Evolutionary conservation across 140 eudicot species (phyloP).

Genomic region (Erigeron philadelphicus): DNA sequence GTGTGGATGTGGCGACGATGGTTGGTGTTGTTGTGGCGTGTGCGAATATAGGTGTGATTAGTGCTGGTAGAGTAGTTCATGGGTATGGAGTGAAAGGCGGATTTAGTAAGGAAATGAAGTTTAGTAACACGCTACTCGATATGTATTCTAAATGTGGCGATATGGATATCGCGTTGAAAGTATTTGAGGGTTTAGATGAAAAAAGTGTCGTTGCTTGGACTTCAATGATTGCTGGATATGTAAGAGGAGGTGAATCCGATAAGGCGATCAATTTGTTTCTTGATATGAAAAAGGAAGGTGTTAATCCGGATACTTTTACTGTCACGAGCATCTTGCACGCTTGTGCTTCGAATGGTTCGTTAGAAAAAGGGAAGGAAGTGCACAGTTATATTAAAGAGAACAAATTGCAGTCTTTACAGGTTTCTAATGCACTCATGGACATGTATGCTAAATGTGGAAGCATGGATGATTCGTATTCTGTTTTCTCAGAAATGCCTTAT

Average conservation of each 20-base stretch:
- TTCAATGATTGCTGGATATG: slow-evolving; percentile 50
- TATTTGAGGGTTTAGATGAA: slow-evolving; percentile 44
- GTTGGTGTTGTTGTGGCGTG: slow-evolving; percentile 49
- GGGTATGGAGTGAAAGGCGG: slow-evolving; percentile 39
- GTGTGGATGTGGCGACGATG: slow-evolving; percentile 49
- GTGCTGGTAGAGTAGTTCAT: slow-evolving; percentile 36
- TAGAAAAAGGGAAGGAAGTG: slow-evolving; percentile 53
- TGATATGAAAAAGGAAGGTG: slow-evolving; percentile 44
- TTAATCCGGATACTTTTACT: slow-evolving; percentile 47
- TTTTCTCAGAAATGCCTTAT: slow-evolving; percentile 34
- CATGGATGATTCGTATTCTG: slow-evolving; percentile 45
- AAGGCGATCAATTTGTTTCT: slow-evolving; percentile 45
- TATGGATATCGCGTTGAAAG: slow-evolving; percentile 38
- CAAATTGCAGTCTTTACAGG: slow-evolving; percentile 40
- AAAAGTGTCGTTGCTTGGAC: slow-evolving; percentile 66
- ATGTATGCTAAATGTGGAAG: slow-evolving; percentile 81
- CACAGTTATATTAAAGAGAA: slow-evolving; percentile 40
- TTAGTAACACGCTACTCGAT: slow-evolving; percentile 49
- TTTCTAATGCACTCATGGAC: slow-evolving; percentile 65
- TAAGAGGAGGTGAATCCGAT: slow-evolving; percentile 37
- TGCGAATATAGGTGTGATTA: slow-evolving; percentile 26
- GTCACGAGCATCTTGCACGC: slow-evolving; percentile 56
- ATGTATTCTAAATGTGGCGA: slow-evolving; percentile 70
- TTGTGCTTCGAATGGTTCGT: slow-evolving; percentile 47
- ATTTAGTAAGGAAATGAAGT: slow-evolving; percentile 30